Base-by-base conservation (phyloP, 1,139 yeast species). In the Hansenula sp. region DNA sequence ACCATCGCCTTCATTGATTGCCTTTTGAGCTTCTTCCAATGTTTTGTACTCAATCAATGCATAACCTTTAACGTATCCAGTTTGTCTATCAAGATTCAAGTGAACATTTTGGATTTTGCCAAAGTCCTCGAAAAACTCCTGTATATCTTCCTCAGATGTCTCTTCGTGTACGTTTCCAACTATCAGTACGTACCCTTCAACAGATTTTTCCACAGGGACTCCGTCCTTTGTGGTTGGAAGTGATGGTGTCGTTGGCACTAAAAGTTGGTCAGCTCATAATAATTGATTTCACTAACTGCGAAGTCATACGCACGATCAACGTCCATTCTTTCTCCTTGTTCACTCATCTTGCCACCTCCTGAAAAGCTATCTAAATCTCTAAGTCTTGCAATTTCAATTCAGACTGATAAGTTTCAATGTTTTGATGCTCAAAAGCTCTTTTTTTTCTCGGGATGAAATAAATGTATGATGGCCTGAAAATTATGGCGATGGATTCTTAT, bases 131-230 rank as follows among this genome's bases (percentile, higher is more conserved):
- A 72, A 71, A 28, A 59, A 55, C 45, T 73, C 77, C 9, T 53
- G 51, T 7, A 72, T 51, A 38, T 71, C 74, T 42, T 72, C 77
- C 44, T 73, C 78, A 10, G 70, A 55, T 4, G 72, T 68, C 50
- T 73, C 78, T 35, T 71, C 74, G 45, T 73, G 75, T 15, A 73
- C 46, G 38, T 70, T 70, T 0, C 67, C 58, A 8, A 63, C 71
- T 9, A 72, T 55, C 3, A 73, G 38, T 9, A 72, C 65, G 65
- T 72, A 72, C 19, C 77, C 78, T 51, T 71, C 76, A 2, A 72
- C 48, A 3, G 71, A 68, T 55, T 39, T 36, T 15, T 31, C 34
- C 1, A 39, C 38, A 7, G 48, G 41, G 3, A 44, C 19, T 1
- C 52, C 54, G 12, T 48, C 47, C 15, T 40, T 45, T 5, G 53